Conservation (phyloP, 1,284 basidiomycete genomes). For the Ustilago shanxiensis region DNA sequence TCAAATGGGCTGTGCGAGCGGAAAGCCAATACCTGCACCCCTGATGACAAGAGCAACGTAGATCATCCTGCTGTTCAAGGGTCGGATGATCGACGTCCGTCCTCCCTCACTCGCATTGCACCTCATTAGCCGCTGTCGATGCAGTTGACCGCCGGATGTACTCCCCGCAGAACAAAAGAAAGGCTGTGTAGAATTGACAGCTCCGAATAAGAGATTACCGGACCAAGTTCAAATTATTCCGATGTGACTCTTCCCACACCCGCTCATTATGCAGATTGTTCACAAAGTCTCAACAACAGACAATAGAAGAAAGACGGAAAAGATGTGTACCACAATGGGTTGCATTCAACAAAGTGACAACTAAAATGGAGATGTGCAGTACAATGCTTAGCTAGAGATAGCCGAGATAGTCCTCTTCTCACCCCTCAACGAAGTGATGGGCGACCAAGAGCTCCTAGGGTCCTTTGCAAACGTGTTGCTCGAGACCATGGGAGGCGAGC, state of each 20-base stretch:
- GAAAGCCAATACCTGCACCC: background rate
- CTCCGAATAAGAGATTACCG: too few relatives aligned
- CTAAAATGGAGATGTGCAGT: slow-evolving; percentile 18
- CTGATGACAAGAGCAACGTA: background rate
- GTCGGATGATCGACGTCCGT: background rate
- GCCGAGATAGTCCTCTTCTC: slow-evolving; percentile 40
- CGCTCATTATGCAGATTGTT: background rate
- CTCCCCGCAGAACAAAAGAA: too few relatives aligned
- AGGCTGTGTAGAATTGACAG: too few relatives aligned
- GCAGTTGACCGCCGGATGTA: too few relatives aligned
- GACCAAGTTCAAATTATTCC: background rate
- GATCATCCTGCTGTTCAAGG: background rate
- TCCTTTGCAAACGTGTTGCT: slow-evolving; percentile 31
- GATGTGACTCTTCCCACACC: background rate
- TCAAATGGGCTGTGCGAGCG: too few relatives aligned
- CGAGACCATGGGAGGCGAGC: slow-evolving; percentile 23
- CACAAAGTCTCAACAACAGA: background rate
- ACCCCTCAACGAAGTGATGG: slow-evolving; percentile 40
- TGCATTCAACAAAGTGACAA: background rate
- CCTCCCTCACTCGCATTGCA: too few relatives aligned
- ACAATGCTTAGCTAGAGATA: slow-evolving; percentile 27
- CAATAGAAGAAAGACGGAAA: background rate
- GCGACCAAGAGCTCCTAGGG: slow-evolving; percentile 40
- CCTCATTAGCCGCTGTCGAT: background rate
- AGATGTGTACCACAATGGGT: background rate